Evolutionary conservation across 179 eudicot species (phyloP), one percentile per base, ranked within the genome.

Genomic region (Vitellaria paradoxa): DNA sequence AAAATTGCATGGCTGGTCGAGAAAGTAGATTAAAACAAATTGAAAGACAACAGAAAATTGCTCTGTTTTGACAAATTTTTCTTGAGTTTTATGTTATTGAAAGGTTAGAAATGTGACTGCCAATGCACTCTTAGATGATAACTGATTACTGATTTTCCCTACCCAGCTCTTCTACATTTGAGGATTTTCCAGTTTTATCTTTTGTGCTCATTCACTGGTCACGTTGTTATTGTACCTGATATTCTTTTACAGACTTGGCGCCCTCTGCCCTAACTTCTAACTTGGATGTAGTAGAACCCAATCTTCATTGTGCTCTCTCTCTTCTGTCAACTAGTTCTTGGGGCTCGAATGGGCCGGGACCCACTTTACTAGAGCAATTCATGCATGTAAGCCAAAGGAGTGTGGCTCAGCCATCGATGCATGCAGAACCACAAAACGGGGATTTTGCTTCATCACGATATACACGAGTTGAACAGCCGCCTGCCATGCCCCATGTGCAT

Each of bases 311-410:
- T 79, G 84, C 82, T 86, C 80, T 62, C 89, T 84, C 85, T 86
- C 89, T 86, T 79, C 85, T 83, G 85, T 83, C 89, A 83, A 59
- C 70, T 1, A 75, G 65, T 56, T 69, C 86, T 14, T 75, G 85
- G 83, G 74, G 85, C 73, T 77, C 71, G 65, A 73, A 70, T 73
- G 81, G 60, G 70, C 78, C 72, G 4, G 80, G 74, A 77, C 73
- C 83, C 17, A 42, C 74, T 26, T 72, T 81, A 13, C 17, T 67
- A 46, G 76, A 72, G 21, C 72, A 70, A 46, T 26, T 75, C 56
- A 68, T 70, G 47, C 76, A 70, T 53, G 80, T 60, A 62, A 81
- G 68, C 78, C 76, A 42, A 46, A 37, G 56, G 40, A 78, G 68
- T 20, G 21, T 67, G 50, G 49, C 71, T 14, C 82, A 50, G 63